These are phyloP conservation scores for Prinsepia uniflora DNA, from an alignment of 306 rosid species.

Conservation along the genomic window DNA sequence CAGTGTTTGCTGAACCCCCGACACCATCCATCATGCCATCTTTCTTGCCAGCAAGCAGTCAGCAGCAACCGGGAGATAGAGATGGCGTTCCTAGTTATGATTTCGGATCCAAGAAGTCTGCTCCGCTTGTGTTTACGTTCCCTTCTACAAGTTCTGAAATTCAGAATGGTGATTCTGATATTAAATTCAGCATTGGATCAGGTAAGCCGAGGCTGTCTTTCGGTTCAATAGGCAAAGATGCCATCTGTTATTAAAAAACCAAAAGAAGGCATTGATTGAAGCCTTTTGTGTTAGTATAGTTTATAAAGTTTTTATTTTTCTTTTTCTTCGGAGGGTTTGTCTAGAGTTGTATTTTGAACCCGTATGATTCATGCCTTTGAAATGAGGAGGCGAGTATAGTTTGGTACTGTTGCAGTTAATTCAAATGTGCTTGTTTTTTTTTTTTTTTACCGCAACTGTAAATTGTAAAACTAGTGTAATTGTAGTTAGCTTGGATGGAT, in stretches of 20 bases:
- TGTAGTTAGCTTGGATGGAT: too few relatives aligned
- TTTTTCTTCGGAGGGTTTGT: not conserved
- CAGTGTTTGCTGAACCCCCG: constrained; percentile 61
- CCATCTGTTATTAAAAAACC: constrained; percentile 44
- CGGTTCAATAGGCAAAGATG: constrained; percentile 45
- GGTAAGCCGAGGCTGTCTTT: constrained; percentile 50
- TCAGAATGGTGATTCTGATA: constrained; percentile 36
- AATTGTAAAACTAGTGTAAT: not conserved
- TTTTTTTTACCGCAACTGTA: not conserved
- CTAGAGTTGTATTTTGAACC: not conserved
- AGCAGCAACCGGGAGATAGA: constrained; percentile 34
- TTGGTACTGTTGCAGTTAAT: not conserved
- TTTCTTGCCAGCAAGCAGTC: constrained; percentile 28
- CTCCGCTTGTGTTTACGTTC: constrained; percentile 55
- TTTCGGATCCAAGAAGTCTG: constrained; percentile 55
- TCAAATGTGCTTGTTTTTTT: too few relatives aligned
- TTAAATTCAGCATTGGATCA: constrained; percentile 71
- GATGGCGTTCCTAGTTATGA: constrained; percentile 41
- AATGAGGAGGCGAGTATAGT: not conserved
- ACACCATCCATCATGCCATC: constrained; percentile 74
- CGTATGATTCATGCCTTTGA: not conserved
- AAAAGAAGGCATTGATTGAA: not conserved
- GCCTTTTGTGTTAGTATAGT: constrained; percentile 5
- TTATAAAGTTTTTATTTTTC: not conserved
- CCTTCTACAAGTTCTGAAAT: constrained; percentile 53